Evolutionary conservation across 768 basidiomycete species (phyloP).

Genomic region (Boletus pseudo-olivaceus): DNA sequence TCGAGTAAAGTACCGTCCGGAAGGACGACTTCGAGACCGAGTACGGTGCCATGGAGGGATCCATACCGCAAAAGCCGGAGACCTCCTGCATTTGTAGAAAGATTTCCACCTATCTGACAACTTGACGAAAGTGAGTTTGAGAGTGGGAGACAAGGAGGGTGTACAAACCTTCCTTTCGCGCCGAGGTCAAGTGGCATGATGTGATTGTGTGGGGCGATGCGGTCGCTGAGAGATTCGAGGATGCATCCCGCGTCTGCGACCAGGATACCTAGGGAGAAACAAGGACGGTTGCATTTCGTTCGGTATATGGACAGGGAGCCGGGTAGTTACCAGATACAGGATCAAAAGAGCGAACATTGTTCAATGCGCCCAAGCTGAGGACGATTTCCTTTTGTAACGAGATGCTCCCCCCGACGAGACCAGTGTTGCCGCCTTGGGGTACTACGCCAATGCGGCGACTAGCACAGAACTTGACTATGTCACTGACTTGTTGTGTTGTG

Average conservation of each 20-base stretch:
- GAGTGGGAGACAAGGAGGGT: neutral
- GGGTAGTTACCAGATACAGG: slow-evolving; percentile 63
- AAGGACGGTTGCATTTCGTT: slow-evolving; percentile 1
- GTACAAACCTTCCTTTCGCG: slow-evolving; percentile 86
- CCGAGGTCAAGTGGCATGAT: slow-evolving; percentile 97
- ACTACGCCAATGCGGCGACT: slow-evolving; percentile 82
- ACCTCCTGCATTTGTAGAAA: slow-evolving; percentile 98
- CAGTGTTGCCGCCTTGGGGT: slow-evolving; percentile 98
- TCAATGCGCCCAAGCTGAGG: slow-evolving; percentile 80
- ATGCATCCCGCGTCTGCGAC: slow-evolving; percentile 95
- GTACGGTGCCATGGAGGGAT: slow-evolving; percentile 88
- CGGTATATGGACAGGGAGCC: slow-evolving; percentile 1
- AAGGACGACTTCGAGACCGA: slow-evolving; percentile 93
- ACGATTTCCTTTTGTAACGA: slow-evolving; percentile 87
- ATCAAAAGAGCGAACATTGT: slow-evolving; percentile 77
- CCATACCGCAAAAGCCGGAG: slow-evolving; percentile 91
- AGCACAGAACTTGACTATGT: slow-evolving; percentile 85
- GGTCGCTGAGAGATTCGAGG: slow-evolving; percentile 81
- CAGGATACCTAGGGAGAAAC: slow-evolving; percentile 62
- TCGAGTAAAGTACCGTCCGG: slow-evolving; percentile 92
- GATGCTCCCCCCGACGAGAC: slow-evolving; percentile 92
- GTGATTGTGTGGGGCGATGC: slow-evolving; percentile 82
- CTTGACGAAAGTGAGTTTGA: slow-evolving; percentile 35
- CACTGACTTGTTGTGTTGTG: slow-evolving; percentile 81
- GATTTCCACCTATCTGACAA: slow-evolving; percentile 97